These are phyloP conservation scores for Chenopodium berlandieri DNA, from an alignment of 148 eudicot species.

Conservation along the genomic window DNA sequence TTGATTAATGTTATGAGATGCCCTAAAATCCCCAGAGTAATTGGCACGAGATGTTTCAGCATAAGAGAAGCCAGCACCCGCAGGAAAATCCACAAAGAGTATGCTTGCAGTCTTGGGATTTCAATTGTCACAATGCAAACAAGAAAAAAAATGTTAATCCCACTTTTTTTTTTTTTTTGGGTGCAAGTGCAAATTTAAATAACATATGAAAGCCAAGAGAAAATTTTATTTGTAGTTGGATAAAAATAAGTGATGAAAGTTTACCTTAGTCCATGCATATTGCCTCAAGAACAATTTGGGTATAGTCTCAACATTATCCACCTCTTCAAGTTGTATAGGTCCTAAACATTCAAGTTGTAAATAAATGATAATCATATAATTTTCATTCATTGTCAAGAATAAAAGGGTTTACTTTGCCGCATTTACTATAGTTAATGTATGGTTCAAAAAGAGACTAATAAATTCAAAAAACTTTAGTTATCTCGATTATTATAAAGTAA, in stretches of 20 bases:
- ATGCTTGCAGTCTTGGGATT: conserved; percentile 37
- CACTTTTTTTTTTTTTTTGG: too few species aligned
- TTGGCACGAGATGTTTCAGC: conserved; percentile 38
- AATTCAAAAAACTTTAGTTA: too few species aligned
- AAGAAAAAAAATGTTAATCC: not conserved
- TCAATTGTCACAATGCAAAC: not conserved
- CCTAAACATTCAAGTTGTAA: conserved; percentile 26
- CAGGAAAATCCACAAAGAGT: conserved; percentile 46
- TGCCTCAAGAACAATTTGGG: conserved; percentile 39
- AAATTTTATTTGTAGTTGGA: not conserved
- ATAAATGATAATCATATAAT: too few species aligned
- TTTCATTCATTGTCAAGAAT: too few species aligned
- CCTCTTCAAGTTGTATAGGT: conserved; percentile 39
- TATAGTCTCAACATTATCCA: conserved; percentile 28
- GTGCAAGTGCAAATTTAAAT: too few species aligned
- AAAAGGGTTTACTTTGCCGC: too few species aligned
- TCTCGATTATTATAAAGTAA: too few species aligned
- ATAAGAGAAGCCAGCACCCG: conserved; percentile 53
- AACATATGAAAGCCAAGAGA: not conserved
- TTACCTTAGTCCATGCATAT: conserved; percentile 61
- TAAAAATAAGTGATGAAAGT: too few species aligned
- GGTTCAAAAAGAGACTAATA: too few species aligned
- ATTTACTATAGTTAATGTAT: too few species aligned
- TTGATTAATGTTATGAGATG: conserved; percentile 33
- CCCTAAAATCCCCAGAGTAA: conserved; percentile 32